Base-by-base conservation (phyloP, 345 rosid species). In the Syzygium oleosum region DNA sequence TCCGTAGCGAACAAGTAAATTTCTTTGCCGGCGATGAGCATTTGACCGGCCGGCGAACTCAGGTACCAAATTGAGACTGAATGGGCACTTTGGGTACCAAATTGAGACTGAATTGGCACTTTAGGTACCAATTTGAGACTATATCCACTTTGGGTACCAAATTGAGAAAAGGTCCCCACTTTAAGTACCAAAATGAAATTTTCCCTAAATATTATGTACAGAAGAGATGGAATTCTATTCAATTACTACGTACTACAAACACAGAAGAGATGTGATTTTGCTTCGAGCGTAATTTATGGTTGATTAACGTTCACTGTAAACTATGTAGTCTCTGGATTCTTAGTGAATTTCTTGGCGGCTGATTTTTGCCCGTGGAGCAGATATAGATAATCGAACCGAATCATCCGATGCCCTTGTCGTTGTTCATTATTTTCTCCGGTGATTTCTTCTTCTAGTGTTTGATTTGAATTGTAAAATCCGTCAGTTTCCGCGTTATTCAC, bases 361-460 rank as follows among this genome's bases (percentile, higher is more conserved):
- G 1, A 6, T 43, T 65, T 31, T 16, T 65, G 31, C 5, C 1
- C 21, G 0, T 0, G 43, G 6, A 65, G 78, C 21, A 31, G 1
- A 43, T 17, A 68, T 16, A 4, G 43, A 31, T 0, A 2, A 68
- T 0, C 3, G 12, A 10, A 31, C 3, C 1, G 0, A 2, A 68
- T 5, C 12, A 16, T 68, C 21, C 1, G 3, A 2, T 16, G 0
- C 9, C 38, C 0, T 8, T 31, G 6, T 68, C 0, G 10, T 8
- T 0, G 0, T 68, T 16, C 12, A 9, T 16, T 31, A 31, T 68
- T 31, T 65, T 65, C 3, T 68, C 5, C 8, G 1, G 79, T 9
- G 4, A 21, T 68, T 68, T 17, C 31, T 31, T 16, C 12, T 31
- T 16, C 12, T 68, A 0, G 0, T 6, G 10, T 29, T 16, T 2